A percentile compares a stretch with the other conserved stretches of the same genome.
phyloP scores from a whole-genome alignment of 441 rosid genomes.

The Eutrema salsugineum region DNA sequence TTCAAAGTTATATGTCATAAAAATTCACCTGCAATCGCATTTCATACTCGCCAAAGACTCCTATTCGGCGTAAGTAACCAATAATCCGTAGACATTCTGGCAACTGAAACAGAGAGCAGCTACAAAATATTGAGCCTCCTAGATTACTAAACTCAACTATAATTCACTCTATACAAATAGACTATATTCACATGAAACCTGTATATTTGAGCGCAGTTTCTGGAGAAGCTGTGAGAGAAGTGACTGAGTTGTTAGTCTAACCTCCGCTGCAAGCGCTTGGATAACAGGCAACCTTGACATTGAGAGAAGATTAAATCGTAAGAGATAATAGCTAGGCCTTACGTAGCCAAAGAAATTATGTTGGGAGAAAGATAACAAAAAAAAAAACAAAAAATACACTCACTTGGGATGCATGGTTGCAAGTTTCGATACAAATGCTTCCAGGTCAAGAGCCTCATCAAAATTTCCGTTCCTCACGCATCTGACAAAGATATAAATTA shows the following conservation, averaged over 20 bases:
- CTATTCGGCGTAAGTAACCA: slow-evolving; percentile 89
- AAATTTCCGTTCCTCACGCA: slow-evolving; percentile 94
- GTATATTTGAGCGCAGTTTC: slow-evolving; percentile 87
- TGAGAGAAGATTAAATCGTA: slow-evolving; percentile 10
- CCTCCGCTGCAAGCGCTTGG: slow-evolving; percentile 88
- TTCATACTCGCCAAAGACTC: slow-evolving; percentile 89
- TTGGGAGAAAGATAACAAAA: not conserved
- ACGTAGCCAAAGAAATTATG: slow-evolving; percentile 1
- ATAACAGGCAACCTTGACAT: slow-evolving; percentile 72
- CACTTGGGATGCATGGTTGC: slow-evolving; percentile 96
- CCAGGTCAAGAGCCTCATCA: slow-evolving; percentile 95
- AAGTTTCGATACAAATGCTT: slow-evolving; percentile 86
- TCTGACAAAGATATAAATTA: slow-evolving; percentile 40
- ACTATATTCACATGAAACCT: slow-evolving; percentile 41
- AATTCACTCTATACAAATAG: slow-evolving; percentile 11
- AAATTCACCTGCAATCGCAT: slow-evolving; percentile 76
- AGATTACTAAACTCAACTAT: not conserved
- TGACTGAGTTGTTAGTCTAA: slow-evolving; percentile 87
- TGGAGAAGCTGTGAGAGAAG: slow-evolving; percentile 95
- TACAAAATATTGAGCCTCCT: slow-evolving; percentile 2
- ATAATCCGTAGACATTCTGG: slow-evolving; percentile 95
- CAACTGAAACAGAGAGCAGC: slow-evolving; percentile 47
- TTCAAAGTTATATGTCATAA: slow-evolving; percentile 10
- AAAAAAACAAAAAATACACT: slow-evolving; percentile 39
- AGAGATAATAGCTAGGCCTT: slow-evolving; percentile 21